Conservation (phyloP, 140 eudicot species). For the Bidens hawaiensis region DNA sequence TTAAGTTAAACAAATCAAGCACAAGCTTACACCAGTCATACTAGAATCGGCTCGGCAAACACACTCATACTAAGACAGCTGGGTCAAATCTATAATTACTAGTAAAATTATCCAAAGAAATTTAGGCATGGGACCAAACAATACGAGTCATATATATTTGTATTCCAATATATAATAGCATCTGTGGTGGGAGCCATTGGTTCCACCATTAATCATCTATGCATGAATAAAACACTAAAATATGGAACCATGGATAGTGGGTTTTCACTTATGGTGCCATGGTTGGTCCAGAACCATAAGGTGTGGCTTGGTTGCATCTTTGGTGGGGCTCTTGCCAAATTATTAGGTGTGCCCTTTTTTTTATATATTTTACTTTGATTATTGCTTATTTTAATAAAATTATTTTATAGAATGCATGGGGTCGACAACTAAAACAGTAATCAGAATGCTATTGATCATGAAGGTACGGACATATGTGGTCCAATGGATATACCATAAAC, state of each 20-base stretch:
- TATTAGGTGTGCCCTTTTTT: slow-evolving; percentile 18
- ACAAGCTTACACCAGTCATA: too few relatives aligned
- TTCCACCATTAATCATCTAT: slow-evolving; percentile 30
- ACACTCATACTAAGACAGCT: background rate
- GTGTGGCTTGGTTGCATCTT: slow-evolving; percentile 26
- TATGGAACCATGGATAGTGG: slow-evolving; percentile 29
- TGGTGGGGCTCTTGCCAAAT: slow-evolving; percentile 32
- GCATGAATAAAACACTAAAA: slow-evolving; percentile 4
- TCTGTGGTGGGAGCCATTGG: slow-evolving; percentile 38
- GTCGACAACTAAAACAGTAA: background rate
- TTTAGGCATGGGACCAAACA: slow-evolving; percentile 17
- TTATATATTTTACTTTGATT: background rate
- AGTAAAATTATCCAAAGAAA: slow-evolving; percentile 15
- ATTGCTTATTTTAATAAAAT: background rate
- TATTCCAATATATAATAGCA: slow-evolving; percentile 23
- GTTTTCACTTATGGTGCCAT: slow-evolving; percentile 33
- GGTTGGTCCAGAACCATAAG: slow-evolving; percentile 26
- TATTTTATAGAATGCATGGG: slow-evolving; percentile 6
- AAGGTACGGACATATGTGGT: slow-evolving; percentile 21
- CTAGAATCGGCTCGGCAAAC: too few relatives aligned
- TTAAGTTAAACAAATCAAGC: too few relatives aligned
- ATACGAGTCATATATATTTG: slow-evolving; percentile 17
- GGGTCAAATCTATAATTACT: slow-evolving; percentile 26
- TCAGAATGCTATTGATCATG: slow-evolving; percentile 13
- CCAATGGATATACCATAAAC: slow-evolving; percentile 15